Base-by-base conservation (phyloP, 2,329 filamentous ascomycete species). In the Penicillium crustosum region DNA sequence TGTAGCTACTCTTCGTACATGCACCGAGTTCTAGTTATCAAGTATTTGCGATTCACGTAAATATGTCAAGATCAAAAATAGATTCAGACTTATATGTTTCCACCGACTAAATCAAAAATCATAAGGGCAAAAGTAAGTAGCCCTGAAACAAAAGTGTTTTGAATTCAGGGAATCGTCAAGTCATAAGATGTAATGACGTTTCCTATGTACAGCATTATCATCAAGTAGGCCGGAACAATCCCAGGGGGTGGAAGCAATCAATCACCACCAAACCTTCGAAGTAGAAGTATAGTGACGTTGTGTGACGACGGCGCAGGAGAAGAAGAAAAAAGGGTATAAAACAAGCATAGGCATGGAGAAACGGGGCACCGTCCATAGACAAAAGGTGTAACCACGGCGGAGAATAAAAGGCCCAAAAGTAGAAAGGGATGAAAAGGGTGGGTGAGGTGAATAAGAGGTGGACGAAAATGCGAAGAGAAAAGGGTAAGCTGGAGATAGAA, bases 131-230 rank as follows among this genome's bases (percentile, higher is more conserved):
- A n/a, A n/a, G n/a, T n/a, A n/a, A 50, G n/a, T 48, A 10, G 43
- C 33, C 56, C n/a, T 31, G n/a, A 25, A 55, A 31, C 53, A 35
- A 17, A 50, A 39, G 44, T 23, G 21, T 43, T 31, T n/a, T n/a
- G 31, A 48, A 49, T 25, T 58, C 36, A 38, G 36, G 25, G 60
- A 55, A 56, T 66, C 60, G 49, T 63, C 59, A 59, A 61, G 49
- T 66, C 61, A 53, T 63, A 41, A 64, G 53, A 64, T 62, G 62
- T 50, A 63, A 48, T 60, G 58, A 59, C 44, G 59, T 53, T 38
- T 58, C 62, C 57, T 66, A 67, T 66, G 60, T 67, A 66, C 63
- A 67, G 55, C 41, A 57, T 57, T 57, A 49, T 59, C 55, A 63
- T 63, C 38, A 53, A 57, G 54, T 45, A 42, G 55, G 51, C 53